Evolutionary conservation across 1,284 basidiomycete genomes (phyloP).

Genomic region (Leucoagaricus sp.): DNA sequence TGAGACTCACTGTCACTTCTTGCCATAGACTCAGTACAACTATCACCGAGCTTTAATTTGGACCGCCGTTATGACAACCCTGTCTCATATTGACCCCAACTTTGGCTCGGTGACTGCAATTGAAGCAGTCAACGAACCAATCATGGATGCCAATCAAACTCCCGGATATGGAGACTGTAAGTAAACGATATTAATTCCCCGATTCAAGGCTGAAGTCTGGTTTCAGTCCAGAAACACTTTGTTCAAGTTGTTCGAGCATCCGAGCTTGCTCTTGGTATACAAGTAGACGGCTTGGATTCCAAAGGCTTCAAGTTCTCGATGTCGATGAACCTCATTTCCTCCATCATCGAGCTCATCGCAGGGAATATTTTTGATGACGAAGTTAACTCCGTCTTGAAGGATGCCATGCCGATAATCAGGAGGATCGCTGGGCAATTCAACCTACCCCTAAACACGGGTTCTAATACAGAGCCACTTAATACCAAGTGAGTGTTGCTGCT

Average conservation of each 20-base stretch:
- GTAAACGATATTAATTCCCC: too few relatives aligned
- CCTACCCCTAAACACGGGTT: conserved; percentile 11
- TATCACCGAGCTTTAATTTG: conserved; percentile 76
- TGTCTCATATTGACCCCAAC: conserved; percentile 67
- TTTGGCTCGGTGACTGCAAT: conserved; percentile 69
- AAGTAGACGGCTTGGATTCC: neutral
- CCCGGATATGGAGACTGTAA: conserved; percentile 70
- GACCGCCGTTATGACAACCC: conserved; percentile 74
- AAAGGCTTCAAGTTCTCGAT: too few relatives aligned
- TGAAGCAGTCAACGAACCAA: conserved; percentile 76
- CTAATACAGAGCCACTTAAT: conserved; percentile 35
- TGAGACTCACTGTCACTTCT: conserved; percentile 10
- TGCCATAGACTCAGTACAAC: conserved; percentile 69
- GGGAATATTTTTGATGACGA: conserved; percentile 42
- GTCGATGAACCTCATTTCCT: conserved; percentile 39
- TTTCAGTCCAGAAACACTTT: conserved; percentile 72
- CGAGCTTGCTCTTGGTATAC: conserved; percentile 57
- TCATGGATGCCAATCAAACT: conserved; percentile 64
- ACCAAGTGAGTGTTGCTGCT: conserved; percentile 47
- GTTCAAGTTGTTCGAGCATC: conserved; percentile 65
- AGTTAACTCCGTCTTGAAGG: conserved; percentile 45
- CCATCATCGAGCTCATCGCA: conserved; percentile 35
- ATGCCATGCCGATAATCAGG: conserved; percentile 52
- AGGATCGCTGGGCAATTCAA: conserved; percentile 41
- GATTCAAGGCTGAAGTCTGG: too few relatives aligned